Conservation (phyloP, 352 stramenopile genomes). For the Blastocystis sp. region DNA sequence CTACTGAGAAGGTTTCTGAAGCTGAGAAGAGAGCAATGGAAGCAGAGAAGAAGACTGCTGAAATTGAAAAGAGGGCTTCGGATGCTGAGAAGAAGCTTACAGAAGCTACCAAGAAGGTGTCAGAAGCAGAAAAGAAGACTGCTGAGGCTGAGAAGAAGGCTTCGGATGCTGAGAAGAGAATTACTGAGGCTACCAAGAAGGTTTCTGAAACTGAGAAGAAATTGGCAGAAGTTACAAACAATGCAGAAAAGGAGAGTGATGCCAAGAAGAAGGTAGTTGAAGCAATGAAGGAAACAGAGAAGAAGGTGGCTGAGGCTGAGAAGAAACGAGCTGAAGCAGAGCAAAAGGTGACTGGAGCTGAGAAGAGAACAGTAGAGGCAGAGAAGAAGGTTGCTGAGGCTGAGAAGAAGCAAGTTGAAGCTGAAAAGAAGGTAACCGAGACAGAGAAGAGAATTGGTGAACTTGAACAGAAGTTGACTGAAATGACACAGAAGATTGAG, state of each 20-base stretch:
- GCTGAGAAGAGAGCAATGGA: slow-evolving; percentile 13
- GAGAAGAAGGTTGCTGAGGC: slow-evolving; percentile 20
- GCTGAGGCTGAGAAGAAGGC: slow-evolving; percentile 27
- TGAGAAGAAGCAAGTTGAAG: background rate
- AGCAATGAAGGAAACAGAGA: background rate
- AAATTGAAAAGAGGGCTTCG: slow-evolving; percentile 53
- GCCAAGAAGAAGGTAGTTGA: background rate
- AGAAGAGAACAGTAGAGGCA: background rate
- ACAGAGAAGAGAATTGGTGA: slow-evolving; percentile 26
- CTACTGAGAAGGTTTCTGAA: slow-evolving; percentile 57
- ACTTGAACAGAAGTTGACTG: slow-evolving; percentile 62
- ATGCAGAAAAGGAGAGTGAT: slow-evolving; percentile 15
- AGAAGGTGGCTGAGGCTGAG: background rate
- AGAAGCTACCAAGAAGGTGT: slow-evolving; percentile 64
- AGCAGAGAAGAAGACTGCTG: slow-evolving; percentile 63
- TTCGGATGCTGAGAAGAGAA: slow-evolving; percentile 9
- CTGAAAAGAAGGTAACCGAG: background rate
- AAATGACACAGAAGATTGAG: slow-evolving; percentile 33
- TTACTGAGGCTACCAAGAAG: slow-evolving; percentile 63
- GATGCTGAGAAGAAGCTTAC: background rate
- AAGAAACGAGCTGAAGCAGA: background rate
- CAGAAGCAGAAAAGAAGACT: background rate
- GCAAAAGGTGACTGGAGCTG: background rate
- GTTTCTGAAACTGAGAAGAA: slow-evolving; percentile 58
- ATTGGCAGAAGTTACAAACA: background rate